A percentile compares a stretch with the other conserved stretches of the same genome.
Conservation (phyloP, 257 asterid species). For the Jasminum sambac region DNA sequence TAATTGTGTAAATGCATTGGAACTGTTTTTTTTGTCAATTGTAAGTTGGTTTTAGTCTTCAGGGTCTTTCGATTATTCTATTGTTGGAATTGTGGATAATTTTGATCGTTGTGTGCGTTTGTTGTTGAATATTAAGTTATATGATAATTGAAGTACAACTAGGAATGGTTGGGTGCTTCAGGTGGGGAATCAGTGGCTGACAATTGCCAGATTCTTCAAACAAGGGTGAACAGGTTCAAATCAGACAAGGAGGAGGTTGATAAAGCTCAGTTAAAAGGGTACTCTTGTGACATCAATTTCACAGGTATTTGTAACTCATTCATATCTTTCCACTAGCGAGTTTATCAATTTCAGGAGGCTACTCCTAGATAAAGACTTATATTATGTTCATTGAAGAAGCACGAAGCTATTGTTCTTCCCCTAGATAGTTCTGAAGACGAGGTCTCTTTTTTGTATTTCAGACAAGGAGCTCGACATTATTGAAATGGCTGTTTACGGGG, state of each 20-base stretch:
- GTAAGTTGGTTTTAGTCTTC: background rate
- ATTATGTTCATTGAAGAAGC: background rate
- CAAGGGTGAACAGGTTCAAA: conserved; percentile 83
- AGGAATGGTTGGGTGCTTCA: conserved; percentile 30
- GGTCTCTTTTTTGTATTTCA: conserved; percentile 24
- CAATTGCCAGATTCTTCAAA: conserved; percentile 95
- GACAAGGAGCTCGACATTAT: conserved; percentile 82
- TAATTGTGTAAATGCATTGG: background rate
- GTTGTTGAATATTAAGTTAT: background rate
- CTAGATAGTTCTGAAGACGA: background rate
- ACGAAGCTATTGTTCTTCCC: background rate
- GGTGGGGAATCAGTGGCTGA: conserved; percentile 92
- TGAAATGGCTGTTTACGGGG: conserved; percentile 96
- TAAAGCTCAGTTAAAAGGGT: conserved; percentile 52
- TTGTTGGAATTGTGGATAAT: background rate
- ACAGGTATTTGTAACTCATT: conserved; percentile 46
- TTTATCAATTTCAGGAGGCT: too few relatives aligned
- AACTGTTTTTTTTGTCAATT: background rate
- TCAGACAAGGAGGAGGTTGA: conserved; percentile 61
- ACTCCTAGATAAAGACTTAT: too few relatives aligned
- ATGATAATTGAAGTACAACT: background rate
- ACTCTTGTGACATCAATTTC: conserved; percentile 84
- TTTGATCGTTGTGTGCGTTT: background rate
- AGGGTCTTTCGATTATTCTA: background rate
- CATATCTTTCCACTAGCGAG: too few relatives aligned